Conservation (phyloP, 345 rosid species). For the Salix viminalis region DNA sequence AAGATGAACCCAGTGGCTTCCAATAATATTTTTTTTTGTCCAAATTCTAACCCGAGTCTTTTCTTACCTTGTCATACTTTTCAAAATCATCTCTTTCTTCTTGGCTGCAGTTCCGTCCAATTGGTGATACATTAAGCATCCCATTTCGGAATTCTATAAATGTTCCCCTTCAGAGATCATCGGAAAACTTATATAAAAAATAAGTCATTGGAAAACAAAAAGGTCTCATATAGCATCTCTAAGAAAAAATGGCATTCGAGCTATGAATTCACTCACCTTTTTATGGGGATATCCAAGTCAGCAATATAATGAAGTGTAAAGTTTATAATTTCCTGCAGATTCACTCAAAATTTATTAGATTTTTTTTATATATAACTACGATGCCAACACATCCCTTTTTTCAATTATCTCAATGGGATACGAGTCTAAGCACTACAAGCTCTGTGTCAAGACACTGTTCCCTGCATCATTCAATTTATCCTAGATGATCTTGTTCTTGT, state of each 20-base stretch:
- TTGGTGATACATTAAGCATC: constrained; percentile 95
- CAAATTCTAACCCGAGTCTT: constrained; percentile 1
- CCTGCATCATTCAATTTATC: background rate
- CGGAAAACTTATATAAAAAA: background rate
- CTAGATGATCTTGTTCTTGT: background rate
- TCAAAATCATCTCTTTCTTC: constrained; percentile 98
- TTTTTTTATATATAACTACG: background rate
- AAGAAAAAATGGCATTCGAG: background rate
- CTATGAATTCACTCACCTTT: constrained; percentile 47
- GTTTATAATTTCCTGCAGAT: constrained; percentile 79
- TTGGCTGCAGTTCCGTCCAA: constrained; percentile 98
- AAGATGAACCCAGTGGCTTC: background rate
- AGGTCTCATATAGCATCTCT: background rate
- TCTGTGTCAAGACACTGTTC: background rate
- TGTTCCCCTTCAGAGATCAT: constrained; percentile 62
- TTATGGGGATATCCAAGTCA: constrained; percentile 94
- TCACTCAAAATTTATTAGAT: constrained; percentile 2
- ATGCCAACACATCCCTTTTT: background rate
- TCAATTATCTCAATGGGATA: too few species aligned
- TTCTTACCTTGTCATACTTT: constrained; percentile 78
- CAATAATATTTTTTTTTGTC: background rate
- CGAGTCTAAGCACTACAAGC: too few species aligned
- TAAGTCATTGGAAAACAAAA: constrained; percentile 9
- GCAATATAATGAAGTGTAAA: constrained; percentile 86
- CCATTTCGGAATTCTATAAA: constrained; percentile 96